Evolutionary conservation across 2,329 filamentous ascomycete genomes (phyloP), one percentile per base, ranked within the genome.

Genomic region (Talaromyces marneffei): DNA sequence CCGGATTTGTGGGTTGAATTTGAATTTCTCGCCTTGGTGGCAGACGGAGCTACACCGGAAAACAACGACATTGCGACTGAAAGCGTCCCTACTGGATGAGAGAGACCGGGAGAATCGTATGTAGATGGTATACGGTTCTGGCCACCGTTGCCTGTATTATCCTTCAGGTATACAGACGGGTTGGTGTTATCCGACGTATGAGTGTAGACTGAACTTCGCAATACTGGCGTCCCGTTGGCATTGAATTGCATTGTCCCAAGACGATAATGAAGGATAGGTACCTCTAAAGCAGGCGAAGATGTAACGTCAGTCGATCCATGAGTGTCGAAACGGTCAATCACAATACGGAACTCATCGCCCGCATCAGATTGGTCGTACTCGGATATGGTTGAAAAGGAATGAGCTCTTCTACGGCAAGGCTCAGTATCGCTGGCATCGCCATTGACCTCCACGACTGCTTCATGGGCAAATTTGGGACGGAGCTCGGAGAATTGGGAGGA

Each of bases 171-270:
- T 57, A 80, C 81, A 65, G 87, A 90, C 7, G 86, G 87, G 40
- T 84, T 81, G 64, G 87, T 74, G 63, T 92, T 90, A 58, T 93
- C 90, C 2, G 90, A 89, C 3, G 87, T 85, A 58, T 76, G 75
- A 10, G 83, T 85, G 72, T 91, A 90, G 16, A 88, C 87, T n/a
- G 92, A 95, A 66, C 87, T 89, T 64, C 90, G 87, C 65, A 97
- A 80, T 64, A 91, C 83, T 2, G 90, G 86, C 2, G 88, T 92
- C 10, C 91, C 91, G 67, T 84, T 83, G 58, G 84, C 78, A 65
- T 88, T 93, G 74, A 96, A 96, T 62, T 86, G 85, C 18, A 91
- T 91, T 1, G 88, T 89, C 12, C 92, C 92, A 61, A 97, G 79
- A 66, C 87, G 87, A 81, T 92, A 95, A 61, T 90, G 88, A 37